Percentiles rank a stretch among this genome's conserved stretches.
These are phyloP conservation scores for Lodderomyces beijingensis DNA, from an alignment of 1,139 yeast species.

Conservation along the genomic window DNA sequence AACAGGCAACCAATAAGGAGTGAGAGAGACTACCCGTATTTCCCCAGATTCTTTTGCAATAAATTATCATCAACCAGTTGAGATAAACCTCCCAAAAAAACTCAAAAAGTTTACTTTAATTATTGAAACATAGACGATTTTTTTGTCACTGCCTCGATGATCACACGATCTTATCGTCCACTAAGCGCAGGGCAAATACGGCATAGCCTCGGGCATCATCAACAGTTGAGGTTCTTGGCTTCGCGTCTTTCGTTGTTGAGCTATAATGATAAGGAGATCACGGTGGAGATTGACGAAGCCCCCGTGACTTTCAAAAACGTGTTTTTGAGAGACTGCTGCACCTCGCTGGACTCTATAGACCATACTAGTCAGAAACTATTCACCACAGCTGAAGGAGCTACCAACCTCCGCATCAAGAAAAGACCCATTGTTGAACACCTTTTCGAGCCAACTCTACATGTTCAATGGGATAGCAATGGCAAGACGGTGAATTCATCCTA, in stretches of 20 bases:
- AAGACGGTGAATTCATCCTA: slow-evolving; percentile 33
- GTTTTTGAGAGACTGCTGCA: slow-evolving; percentile 66
- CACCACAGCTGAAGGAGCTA: slow-evolving; percentile 51
- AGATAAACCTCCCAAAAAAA: too few relatives aligned
- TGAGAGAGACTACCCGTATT: too few relatives aligned
- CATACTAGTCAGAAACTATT: slow-evolving; percentile 60
- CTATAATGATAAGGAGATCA: slow-evolving; percentile 10
- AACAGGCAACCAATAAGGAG: too few relatives aligned
- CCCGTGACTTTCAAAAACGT: slow-evolving; percentile 46
- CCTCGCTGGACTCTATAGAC: slow-evolving; percentile 49
- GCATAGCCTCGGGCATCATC: background rate
- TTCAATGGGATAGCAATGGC: slow-evolving; percentile 55
- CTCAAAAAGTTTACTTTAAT: too few relatives aligned
- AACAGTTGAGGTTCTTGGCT: slow-evolving; percentile 7
- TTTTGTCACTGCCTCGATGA: too few relatives aligned
- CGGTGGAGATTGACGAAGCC: slow-evolving; percentile 14
- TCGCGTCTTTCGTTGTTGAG: slow-evolving; percentile 5
- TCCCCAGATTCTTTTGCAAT: too few relatives aligned
- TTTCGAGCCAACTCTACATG: slow-evolving; percentile 29
- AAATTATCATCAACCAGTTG: too few relatives aligned
- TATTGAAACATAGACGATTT: too few relatives aligned
- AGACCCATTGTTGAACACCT: slow-evolving; percentile 24
- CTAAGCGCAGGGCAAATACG: too few relatives aligned
- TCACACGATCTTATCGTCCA: too few relatives aligned
- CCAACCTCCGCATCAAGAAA: slow-evolving; percentile 18